Base-by-base conservation (phyloP, 2,329 filamentous ascomycete species). In the Fusarium annulatum region DNA sequence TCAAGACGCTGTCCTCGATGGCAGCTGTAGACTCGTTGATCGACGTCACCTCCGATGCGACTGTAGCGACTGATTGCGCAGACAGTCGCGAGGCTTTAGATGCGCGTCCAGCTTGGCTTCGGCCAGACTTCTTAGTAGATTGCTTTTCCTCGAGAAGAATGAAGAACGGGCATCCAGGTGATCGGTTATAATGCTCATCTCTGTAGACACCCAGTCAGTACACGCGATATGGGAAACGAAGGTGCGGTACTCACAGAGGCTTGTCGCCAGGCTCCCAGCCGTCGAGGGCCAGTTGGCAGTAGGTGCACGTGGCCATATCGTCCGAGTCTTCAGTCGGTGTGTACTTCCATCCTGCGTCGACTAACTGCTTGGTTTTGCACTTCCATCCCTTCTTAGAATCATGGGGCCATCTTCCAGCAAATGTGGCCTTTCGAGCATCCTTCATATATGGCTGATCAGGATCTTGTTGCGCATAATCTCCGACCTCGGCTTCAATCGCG, bases 221-320 rank as follows among this genome's bases (percentile, higher is more conserved):
- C 18, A 26, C 34, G n/a, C 16, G 52, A 14, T 43, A 56, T n/a
- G 8, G 39, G 18, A 21, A 42, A 26, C 18, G 11, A 41, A 18
- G 19, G 36, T n/a, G 12, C 57, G 71, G 78, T 67, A 83, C 92
- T 83, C 81, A 95, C 91, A 93, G 89, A 69, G 96, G 96, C 80
- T 97, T 94, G 81, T 99, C 96, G 67, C 92, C 91, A 3, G 93
- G 92, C 80, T 98, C 96, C 96, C 97, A 99, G 11, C 95, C 95
- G 81, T 98, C 96, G 16, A 99, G 88, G 16, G 93, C 94, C 21
- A 98, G 84, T 64, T 93, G 90, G 84, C 96, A 99, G 83, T 98
- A 98, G 34, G 93, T 88, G 80, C 96, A 99, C 16, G 93, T 96
- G 15, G 94, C 94, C 84, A 96, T 94, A 81, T 99, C 96, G 73